Evolutionary conservation across 2,329 filamentous ascomycete genomes (phyloP).

Genomic region (Botryosphaeria dothidea): DNA sequence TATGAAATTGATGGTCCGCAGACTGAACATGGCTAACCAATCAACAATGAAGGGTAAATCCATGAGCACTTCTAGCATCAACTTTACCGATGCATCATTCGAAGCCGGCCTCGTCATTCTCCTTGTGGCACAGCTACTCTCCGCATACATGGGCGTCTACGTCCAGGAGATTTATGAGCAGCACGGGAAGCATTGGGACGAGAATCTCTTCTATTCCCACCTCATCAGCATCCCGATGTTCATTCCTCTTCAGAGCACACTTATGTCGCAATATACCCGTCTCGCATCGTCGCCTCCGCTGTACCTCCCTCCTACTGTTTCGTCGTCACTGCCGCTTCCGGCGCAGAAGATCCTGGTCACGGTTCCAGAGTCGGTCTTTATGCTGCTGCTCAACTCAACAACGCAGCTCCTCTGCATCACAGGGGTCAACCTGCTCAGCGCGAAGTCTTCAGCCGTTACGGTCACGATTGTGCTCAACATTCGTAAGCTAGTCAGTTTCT

Average conservation of each 20-base stretch:
- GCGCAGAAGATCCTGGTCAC: constrained; percentile 29
- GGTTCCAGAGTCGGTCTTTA: constrained; percentile 68
- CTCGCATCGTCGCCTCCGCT: constrained; percentile 67
- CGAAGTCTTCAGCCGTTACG: constrained; percentile 84
- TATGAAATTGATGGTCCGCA: constrained; percentile 36
- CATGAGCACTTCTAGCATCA: constrained; percentile 43
- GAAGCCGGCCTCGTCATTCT: constrained; percentile 76
- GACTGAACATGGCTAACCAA: not conserved
- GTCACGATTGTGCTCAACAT: constrained; percentile 97
- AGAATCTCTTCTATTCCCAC: constrained; percentile 93
- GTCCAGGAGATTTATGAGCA: constrained; percentile 85
- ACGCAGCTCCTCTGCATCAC: constrained; percentile 96
- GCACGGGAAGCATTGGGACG: constrained; percentile 89
- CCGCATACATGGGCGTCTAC: constrained; percentile 92
- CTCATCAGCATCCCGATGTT: constrained; percentile 76
- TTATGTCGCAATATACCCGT: constrained; percentile 63
- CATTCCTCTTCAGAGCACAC: constrained; percentile 66
- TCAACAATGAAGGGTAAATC: constrained; percentile 39
- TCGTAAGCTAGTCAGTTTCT: constrained; percentile 85
- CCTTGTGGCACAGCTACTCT: constrained; percentile 84
- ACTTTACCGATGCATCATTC: constrained; percentile 50
- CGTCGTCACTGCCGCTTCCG: constrained; percentile 30
- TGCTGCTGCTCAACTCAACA: constrained; percentile 73
- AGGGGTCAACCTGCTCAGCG: constrained; percentile 90
- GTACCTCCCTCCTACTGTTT: constrained; percentile 35